phyloP scores from a whole-genome alignment of 2,329 filamentous ascomycete species.

The Myotisia sp. region DNA sequence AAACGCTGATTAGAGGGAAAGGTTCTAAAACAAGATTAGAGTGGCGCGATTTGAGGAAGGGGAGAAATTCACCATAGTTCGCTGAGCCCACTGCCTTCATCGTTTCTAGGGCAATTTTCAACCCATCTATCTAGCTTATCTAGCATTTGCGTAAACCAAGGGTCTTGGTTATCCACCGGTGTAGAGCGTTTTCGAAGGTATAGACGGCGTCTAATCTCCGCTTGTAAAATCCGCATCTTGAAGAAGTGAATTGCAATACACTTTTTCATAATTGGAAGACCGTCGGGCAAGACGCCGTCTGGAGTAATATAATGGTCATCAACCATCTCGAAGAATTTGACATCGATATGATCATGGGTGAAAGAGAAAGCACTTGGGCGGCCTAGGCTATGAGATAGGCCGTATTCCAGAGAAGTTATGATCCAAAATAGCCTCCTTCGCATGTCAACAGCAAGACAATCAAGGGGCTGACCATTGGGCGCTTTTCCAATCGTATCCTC shows the following conservation, averaged over 20 bases:
- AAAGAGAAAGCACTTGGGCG: constrained; percentile 75
- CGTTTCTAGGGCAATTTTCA: constrained; percentile 57
- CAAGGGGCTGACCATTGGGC: constrained; percentile 44
- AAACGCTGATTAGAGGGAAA: constrained; percentile 22
- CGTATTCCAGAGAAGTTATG: constrained; percentile 74
- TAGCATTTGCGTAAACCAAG: constrained; percentile 75
- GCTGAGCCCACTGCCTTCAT: constrained; percentile 55
- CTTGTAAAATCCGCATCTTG: constrained; percentile 75
- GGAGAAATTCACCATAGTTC: constrained; percentile 56
- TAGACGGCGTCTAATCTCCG: constrained; percentile 71
- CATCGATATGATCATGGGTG: constrained; percentile 66
- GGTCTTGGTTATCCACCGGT: constrained; percentile 64
- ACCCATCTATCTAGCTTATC: constrained; percentile 67
- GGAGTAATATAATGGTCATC: constrained; percentile 72
- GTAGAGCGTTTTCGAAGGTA: constrained; percentile 72
- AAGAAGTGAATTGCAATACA: constrained; percentile 83
- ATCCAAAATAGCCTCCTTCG: constrained; percentile 79
- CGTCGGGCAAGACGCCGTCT: constrained; percentile 55
- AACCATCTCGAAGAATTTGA: constrained; percentile 68
- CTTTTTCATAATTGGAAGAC: constrained; percentile 65
- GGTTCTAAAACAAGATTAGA: constrained; percentile 13
- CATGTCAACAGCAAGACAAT: constrained; percentile 74
- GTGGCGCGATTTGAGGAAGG: background rate
- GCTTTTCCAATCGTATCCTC: constrained; percentile 69
- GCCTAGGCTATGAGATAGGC: constrained; percentile 74